Evolutionary conservation across 768 basidiomycete species (phyloP), one percentile per base, ranked within the genome.

Genomic region (Mycena floridula): DNA sequence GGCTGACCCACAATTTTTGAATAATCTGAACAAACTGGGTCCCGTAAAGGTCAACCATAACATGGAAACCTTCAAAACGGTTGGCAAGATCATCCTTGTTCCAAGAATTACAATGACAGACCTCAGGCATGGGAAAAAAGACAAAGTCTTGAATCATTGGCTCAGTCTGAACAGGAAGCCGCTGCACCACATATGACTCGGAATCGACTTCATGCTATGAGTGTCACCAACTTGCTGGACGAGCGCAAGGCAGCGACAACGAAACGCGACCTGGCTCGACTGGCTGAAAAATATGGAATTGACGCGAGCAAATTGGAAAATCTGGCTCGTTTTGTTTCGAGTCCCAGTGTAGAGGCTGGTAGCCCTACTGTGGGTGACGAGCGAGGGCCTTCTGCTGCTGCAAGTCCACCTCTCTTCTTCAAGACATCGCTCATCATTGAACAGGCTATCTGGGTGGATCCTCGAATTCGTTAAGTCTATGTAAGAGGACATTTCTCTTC

Each of bases 21-120:
- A 75, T 26, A 88, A 85, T 51, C 62, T 92, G 40, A 74, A 51
- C 51, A 67, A 61, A 27, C 65, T 91, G 2, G 87, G 87, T 1
- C 79, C 76, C 11, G 88, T 89, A 20, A 68, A 65, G 25, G 85
- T 90, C 11, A 77, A 87, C 53, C 81, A 84, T 52, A 75, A 73
- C 56, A 76, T 74, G 72, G 66, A 69, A 46, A 59, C 69, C 5
- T 52, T 77, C 42, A 71, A 60, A 50, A 62, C 73, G 18, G 84
- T 81, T 56, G 55, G 72, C 52, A 5, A 9, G 22, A 36, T 21
- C 21, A 4, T 35, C 13, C 23, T 37, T 41, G 23, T 47, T 40
- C 25, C 35, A 23, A 20, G 42, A 25, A 43, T 12, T 24, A 8
- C 22, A 30, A 40, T 39, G 37, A 51, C 42, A 49, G 38, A 20